Conservation (phyloP, 345 rosid species). For the Clarkia xantiana region DNA sequence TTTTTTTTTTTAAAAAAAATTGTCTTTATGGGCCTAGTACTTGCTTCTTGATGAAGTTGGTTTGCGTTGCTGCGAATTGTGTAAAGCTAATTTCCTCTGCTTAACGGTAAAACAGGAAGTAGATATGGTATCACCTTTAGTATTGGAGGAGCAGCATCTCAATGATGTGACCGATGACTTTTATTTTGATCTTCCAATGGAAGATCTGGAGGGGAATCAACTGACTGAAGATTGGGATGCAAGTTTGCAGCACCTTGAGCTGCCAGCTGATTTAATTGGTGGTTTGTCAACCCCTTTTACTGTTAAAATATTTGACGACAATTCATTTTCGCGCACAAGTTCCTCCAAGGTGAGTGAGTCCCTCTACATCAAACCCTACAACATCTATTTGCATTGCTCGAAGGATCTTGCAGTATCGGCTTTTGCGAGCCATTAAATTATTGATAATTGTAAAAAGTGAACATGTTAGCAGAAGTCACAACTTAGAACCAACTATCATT, state of each 20-base stretch:
- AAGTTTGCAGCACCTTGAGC: slow-evolving; percentile 40
- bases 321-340: slow-evolving; percentile 11
- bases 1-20: too few relatives aligned
- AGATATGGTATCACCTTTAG: slow-evolving; percentile 41
- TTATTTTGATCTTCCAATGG: slow-evolving; percentile 45
- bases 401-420: neutral
- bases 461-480: too few relatives aligned
- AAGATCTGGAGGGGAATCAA: slow-evolving; percentile 32
- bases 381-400: too few relatives aligned
- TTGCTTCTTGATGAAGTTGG: too few relatives aligned
- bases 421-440: too few relatives aligned
- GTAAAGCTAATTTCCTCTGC: neutral
- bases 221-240: slow-evolving; percentile 46
- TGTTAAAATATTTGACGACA: slow-evolving; percentile 11
- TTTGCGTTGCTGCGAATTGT: too few relatives aligned
- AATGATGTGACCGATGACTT: slow-evolving; percentile 41
- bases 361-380: neutral
- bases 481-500: too few relatives aligned
- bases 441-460: too few relatives aligned
- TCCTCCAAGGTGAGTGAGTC: slow-evolving; percentile 30
- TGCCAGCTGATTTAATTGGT: slow-evolving; percentile 40
- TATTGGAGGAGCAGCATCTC: slow-evolving; percentile 33
- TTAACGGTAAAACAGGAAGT: slow-evolving; percentile 10
- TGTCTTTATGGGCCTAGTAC: too few relatives aligned
- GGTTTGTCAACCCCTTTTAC: slow-evolving; percentile 26